These are phyloP conservation scores for Raphanus hybrid DNA, from an alignment of 441 rosid genomes.

Conservation along the genomic window DNA sequence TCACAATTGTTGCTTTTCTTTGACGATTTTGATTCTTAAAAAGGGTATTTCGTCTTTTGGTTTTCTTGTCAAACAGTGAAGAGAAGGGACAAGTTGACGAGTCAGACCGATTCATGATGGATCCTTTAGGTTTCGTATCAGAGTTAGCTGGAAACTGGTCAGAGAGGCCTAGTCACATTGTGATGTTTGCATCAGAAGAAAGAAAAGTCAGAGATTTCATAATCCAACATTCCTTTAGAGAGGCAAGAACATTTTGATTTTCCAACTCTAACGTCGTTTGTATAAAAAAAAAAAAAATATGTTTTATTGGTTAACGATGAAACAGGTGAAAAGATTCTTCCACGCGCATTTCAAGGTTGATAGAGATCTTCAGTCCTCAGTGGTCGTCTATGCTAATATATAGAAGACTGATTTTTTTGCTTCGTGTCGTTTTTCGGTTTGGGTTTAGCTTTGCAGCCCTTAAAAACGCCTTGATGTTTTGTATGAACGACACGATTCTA, in stretches of 20 bases:
- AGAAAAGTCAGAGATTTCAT: constrained; percentile 58
- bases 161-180: constrained; percentile 71
- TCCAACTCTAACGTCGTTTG: neutral
- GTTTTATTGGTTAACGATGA: neutral
- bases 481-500: neutral
- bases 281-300: no score
- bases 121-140: constrained; percentile 65
- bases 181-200: constrained; percentile 77
- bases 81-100: constrained; percentile 66
- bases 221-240: constrained; percentile 63
- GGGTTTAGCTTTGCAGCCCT: neutral
- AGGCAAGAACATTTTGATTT: constrained; percentile 48
- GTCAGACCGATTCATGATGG: constrained; percentile 73
- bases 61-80: constrained; percentile 52
- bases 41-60: neutral
- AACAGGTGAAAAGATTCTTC: constrained; percentile 77
- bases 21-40: constrained; percentile 14
- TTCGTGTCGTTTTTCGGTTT: constrained; percentile 7
- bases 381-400: constrained; percentile 52
- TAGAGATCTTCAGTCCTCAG: constrained; percentile 84
- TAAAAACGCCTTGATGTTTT: constrained; percentile 26
- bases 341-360: constrained; percentile 94
- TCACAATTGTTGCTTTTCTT: constrained; percentile 13
- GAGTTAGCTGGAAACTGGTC: constrained; percentile 66
- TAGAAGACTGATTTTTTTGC: neutral